These are phyloP conservation scores for Amanita phalloides DNA, from an alignment of 768 basidiomycete genomes.

Conservation along the genomic window DNA sequence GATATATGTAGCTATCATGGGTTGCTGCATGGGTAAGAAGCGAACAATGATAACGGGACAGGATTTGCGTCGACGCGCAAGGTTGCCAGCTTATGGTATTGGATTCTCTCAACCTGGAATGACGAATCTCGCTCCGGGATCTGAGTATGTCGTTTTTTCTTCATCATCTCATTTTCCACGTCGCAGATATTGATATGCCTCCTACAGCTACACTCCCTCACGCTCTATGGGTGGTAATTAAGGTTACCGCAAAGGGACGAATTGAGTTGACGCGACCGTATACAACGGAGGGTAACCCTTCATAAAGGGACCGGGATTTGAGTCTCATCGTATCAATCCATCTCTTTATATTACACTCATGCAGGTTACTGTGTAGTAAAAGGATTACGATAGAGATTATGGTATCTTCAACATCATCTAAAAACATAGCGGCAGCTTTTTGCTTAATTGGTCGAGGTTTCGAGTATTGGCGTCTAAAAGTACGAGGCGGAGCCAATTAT, in stretches of 20 bases:
- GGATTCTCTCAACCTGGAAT: not conserved
- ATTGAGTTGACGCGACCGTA: conserved; percentile 36
- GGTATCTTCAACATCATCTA: too few species aligned
- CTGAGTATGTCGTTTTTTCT: conserved; percentile 13
- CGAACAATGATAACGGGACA: not conserved
- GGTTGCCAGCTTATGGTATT: conserved; percentile 14
- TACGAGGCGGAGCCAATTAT: not conserved
- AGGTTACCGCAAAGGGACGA: conserved; percentile 18
- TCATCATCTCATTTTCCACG: not conserved
- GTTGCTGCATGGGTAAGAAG: conserved; percentile 20
- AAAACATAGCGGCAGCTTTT: too few species aligned
- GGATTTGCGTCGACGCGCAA: conserved; percentile 11
- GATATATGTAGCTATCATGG: conserved; percentile 18
- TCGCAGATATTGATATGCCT: conserved; percentile 17
- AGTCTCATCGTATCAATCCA: too few species aligned
- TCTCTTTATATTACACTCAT: not conserved
- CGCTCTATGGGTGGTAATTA: conserved; percentile 16
- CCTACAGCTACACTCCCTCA: conserved; percentile 18
- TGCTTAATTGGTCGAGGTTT: too few species aligned
- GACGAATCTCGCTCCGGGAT: conserved; percentile 10
- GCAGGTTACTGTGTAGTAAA: not conserved
- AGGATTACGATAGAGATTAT: too few species aligned
- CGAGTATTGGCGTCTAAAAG: not conserved
- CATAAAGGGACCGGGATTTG: not conserved
- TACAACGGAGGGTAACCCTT: conserved; percentile 24